Percentiles rank a stretch among this genome's conserved stretches.
Conservation (phyloP, 176 grass and related monocot species). For the Luzula sylvatica region DNA sequence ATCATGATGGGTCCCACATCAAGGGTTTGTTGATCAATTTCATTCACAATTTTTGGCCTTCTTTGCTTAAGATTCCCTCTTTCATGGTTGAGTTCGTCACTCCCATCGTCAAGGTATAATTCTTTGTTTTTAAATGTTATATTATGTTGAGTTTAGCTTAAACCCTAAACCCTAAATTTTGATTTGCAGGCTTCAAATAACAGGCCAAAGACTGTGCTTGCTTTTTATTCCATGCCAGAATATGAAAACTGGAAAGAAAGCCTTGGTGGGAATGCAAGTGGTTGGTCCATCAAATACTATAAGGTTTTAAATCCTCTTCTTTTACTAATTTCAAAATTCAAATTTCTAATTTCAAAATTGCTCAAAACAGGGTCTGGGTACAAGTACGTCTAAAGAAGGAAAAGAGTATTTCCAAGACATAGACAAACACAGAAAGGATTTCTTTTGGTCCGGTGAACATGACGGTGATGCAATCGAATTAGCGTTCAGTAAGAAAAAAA, state of each 20-base stretch:
- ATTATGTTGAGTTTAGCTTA: conserved; percentile 47
- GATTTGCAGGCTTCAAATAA: conserved; percentile 37
- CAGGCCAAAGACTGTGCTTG: conserved; percentile 31
- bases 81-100: conserved; percentile 50
- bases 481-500: conserved; percentile 42
- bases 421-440: conserved; percentile 33
- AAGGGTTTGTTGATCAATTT: conserved; percentile 40
- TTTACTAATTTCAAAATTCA: too few species aligned
- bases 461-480: conserved; percentile 42
- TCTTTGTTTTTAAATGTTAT: background rate
- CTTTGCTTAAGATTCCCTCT: conserved; percentile 36
- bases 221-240: conserved; percentile 46
- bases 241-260: conserved; percentile 48
- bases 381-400: conserved; percentile 45
- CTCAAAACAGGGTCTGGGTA: conserved; percentile 43
- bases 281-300: conserved; percentile 40
- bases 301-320: conserved; percentile 24
- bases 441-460: conserved; percentile 26
- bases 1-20: conserved; percentile 47
- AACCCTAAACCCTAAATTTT: conserved; percentile 10
- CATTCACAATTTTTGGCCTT: conserved; percentile 39
- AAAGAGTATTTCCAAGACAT: conserved; percentile 45
- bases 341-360: background rate
- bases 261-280: conserved; percentile 21
- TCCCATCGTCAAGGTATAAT: conserved; percentile 34